Conservation (phyloP, 805 yeast species). For the Blastobotrys mokoenaii region DNA sequence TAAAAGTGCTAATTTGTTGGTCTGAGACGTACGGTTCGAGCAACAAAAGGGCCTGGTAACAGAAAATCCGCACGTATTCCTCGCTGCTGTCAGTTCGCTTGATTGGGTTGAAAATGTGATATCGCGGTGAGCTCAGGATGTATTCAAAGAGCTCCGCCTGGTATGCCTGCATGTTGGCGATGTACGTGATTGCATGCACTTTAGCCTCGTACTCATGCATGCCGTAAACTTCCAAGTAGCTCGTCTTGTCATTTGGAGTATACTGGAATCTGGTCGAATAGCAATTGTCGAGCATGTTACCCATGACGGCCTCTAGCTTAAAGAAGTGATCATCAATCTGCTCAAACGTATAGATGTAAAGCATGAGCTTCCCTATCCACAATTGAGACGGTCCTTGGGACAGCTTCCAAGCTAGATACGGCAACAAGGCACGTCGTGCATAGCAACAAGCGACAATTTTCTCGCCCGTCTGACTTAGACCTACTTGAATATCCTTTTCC, state of each 20-base stretch:
- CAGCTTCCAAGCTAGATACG: constrained; percentile 44
- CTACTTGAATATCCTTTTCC: constrained; percentile 23
- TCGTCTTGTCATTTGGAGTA: not conserved
- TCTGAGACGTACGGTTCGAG: constrained; percentile 29
- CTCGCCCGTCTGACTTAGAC: constrained; percentile 23
- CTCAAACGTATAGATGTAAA: constrained; percentile 36
- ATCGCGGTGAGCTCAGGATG: constrained; percentile 32
- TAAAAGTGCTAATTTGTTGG: constrained; percentile 18
- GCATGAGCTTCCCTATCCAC: constrained; percentile 48
- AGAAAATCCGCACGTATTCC: constrained; percentile 55
- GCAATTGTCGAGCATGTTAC: constrained; percentile 38
- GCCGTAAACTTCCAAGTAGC: constrained; percentile 49
- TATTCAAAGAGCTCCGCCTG: constrained; percentile 16
- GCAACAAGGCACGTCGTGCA: constrained; percentile 63
- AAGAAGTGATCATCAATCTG: constrained; percentile 54
- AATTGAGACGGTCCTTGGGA: constrained; percentile 23
- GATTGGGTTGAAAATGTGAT: constrained; percentile 40
- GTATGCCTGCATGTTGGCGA: constrained; percentile 23
- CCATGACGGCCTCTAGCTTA: constrained; percentile 50
- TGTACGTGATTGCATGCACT: constrained; percentile 40
- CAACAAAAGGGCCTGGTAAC: constrained; percentile 44
- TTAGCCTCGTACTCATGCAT: constrained; percentile 47
- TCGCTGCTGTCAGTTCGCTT: constrained; percentile 57
- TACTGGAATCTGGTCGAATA: constrained; percentile 19
- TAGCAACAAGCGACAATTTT: constrained; percentile 25